phyloP scores from a whole-genome alignment of 2,329 filamentous ascomycete genomes.

The Eutypa lata region DNA sequence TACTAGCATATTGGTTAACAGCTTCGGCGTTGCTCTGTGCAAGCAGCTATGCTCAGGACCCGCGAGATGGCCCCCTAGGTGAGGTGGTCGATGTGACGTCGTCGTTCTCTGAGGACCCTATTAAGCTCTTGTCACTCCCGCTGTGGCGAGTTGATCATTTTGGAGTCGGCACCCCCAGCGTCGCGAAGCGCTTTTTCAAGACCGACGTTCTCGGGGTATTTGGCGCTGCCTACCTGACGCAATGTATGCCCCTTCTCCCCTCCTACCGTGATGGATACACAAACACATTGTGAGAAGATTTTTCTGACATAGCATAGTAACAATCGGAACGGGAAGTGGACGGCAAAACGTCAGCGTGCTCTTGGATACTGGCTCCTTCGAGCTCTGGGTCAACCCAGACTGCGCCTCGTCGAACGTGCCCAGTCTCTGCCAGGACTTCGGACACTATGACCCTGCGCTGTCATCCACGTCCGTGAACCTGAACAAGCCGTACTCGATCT shows the following conservation, averaged over 20 bases:
- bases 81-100: slow-evolving; percentile 9
- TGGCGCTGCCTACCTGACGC: slow-evolving; percentile 29
- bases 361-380: slow-evolving; percentile 51
- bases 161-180: slow-evolving; percentile 22
- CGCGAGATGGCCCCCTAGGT: background rate
- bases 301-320: slow-evolving; percentile 30
- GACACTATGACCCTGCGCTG: slow-evolving; percentile 40
- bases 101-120: slow-evolving; percentile 8
- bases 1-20: background rate
- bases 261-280: no score
- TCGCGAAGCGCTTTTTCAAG: slow-evolving; percentile 24
- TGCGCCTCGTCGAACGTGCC: slow-evolving; percentile 35
- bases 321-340: slow-evolving; percentile 35
- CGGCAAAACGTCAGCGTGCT: slow-evolving; percentile 43
- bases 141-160: slow-evolving; percentile 22
- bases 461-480: slow-evolving; percentile 40
- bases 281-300: no score
- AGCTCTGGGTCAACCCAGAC: slow-evolving; percentile 53
- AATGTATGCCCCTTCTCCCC: slow-evolving; percentile 16
- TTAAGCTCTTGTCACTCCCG: slow-evolving; percentile 23
- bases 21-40: background rate
- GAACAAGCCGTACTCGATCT: slow-evolving; percentile 31
- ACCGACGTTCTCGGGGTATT: slow-evolving; percentile 25
- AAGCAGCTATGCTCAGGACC: background rate
- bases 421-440: slow-evolving; percentile 37